Evolutionary conservation across 1,139 yeast genomes (phyloP).

Genomic region (Geotrichum australiense): DNA sequence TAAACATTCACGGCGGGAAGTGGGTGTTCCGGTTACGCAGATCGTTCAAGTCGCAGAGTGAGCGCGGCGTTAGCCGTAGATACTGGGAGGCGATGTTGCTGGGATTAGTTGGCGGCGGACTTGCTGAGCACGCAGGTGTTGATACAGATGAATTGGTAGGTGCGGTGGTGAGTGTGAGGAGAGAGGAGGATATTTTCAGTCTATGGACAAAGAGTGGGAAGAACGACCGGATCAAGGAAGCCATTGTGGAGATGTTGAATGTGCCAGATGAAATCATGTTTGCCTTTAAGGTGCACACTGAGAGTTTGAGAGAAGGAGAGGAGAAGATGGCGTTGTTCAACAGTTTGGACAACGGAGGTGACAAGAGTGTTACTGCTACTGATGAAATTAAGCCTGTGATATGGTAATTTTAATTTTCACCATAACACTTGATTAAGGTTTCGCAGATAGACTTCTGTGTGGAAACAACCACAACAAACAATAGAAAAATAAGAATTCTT

Average conservation of each 20-base stretch:
- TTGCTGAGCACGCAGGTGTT: conserved; percentile 22
- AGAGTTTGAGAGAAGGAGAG: conserved; percentile 28
- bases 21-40: conserved; percentile 51
- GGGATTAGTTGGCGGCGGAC: conserved; percentile 31
- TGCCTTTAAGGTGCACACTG: conserved; percentile 32
- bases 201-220: conserved; percentile 32
- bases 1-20: conserved; percentile 56
- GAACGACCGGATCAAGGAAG: conserved; percentile 23
- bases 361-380: neutral
- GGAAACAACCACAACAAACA: no score
- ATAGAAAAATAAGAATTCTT: no score
- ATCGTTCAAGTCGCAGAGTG: conserved; percentile 23
- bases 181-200: conserved; percentile 34
- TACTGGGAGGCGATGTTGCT: conserved; percentile 34
- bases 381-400: conserved; percentile 1
- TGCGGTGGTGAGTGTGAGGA: conserved; percentile 34
- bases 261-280: conserved; percentile 24
- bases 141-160: conserved; percentile 33
- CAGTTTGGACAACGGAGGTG: neutral
- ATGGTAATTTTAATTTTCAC: no score
- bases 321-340: conserved; percentile 18
- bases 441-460: no score
- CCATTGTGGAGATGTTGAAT: conserved; percentile 24
- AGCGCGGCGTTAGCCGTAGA: conserved; percentile 28
- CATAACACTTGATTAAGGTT: no score